Evolutionary conservation across 1,139 yeast species (phyloP), one percentile per base, ranked within the genome.

Genomic region (Zygotorulaspora mrakii): DNA sequence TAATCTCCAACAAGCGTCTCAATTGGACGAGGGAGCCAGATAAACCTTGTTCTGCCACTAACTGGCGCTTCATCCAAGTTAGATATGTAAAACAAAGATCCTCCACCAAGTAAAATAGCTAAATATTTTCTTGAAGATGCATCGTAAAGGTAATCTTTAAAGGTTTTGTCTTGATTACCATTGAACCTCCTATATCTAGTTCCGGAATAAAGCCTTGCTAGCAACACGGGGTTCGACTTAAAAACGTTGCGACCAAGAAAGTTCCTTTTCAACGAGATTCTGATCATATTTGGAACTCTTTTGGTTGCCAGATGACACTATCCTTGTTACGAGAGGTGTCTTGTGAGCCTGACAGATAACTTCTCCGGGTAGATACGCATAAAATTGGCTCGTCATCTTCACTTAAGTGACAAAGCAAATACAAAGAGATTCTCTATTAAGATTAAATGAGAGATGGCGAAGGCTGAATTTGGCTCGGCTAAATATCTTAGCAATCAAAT

Each of bases 61-160:
- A 82, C 80, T 1, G 97, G 97, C 0, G 96, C 96, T 49, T 75
- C 74, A 47, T 88, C 83, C 27, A 85, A 66, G 56, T 88, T 79
- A 35, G 81, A 69, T 3, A 78, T 55, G 49, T 83, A 80, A 50
- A 85, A 70, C 1, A 75, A 67, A 0, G 67, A 66, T n/a, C 65
- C 59, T 2, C 64, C 59, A 18, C 63, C 66, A 39, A 63, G 42
- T 9, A 55, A 37, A 2, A 55, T 39, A 8, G 55, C 60, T 6
- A 55, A 42, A 26, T 53, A 50, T 25, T 53, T 62, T 27, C 64
- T 52, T 2, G 56, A 42, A 5, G 43, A 42, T 3, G 62, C 57
- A 34, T 63, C 61, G 14, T 41, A 35, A 5, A 58, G 37, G 45
- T 36, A 24, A 51, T 50, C 12, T 43, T 31, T 23, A 28, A 52